Evolutionary conservation across 371 early-diverging fungal species (phyloP).

Genomic region (Zopfochytrium polystomum): DNA sequence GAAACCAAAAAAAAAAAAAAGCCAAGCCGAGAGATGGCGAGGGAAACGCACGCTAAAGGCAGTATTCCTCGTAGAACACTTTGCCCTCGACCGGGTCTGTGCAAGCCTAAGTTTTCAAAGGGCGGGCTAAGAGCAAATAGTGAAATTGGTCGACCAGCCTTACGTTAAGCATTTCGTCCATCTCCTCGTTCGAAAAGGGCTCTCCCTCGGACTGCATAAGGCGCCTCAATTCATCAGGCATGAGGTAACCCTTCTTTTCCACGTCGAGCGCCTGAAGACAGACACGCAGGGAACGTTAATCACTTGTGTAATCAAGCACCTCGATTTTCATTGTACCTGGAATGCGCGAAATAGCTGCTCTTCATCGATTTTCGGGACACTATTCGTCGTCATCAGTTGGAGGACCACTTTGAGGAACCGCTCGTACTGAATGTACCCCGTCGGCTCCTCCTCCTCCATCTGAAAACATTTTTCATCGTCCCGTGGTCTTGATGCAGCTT

Average conservation of each 20-base stretch:
- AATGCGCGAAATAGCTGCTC: constrained; percentile 50
- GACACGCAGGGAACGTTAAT: constrained; percentile 3
- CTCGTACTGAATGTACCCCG: constrained; percentile 40
- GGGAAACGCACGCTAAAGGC: background rate
- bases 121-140: background rate
- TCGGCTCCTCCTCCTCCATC: constrained; percentile 50
- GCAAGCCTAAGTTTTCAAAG: constrained; percentile 34
- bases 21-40: background rate
- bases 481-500: background rate
- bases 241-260: constrained; percentile 42
- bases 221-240: constrained; percentile 55
- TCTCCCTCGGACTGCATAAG: constrained; percentile 60
- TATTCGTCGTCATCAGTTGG: constrained; percentile 22
- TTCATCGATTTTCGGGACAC: constrained; percentile 33
- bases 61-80: constrained; percentile 44
- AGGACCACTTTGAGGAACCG: constrained; percentile 31
- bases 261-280: constrained; percentile 34
- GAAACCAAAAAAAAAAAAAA: background rate
- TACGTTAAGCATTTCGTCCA: constrained; percentile 65
- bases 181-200: constrained; percentile 55
- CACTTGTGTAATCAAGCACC: background rate
- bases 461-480: constrained; percentile 8
- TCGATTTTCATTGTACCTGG: constrained; percentile 16
- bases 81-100: constrained; percentile 47
- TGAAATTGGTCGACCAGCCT: constrained; percentile 9